Conservation (phyloP, 768 basidiomycete genomes). For the Lentinula sp. region DNA sequence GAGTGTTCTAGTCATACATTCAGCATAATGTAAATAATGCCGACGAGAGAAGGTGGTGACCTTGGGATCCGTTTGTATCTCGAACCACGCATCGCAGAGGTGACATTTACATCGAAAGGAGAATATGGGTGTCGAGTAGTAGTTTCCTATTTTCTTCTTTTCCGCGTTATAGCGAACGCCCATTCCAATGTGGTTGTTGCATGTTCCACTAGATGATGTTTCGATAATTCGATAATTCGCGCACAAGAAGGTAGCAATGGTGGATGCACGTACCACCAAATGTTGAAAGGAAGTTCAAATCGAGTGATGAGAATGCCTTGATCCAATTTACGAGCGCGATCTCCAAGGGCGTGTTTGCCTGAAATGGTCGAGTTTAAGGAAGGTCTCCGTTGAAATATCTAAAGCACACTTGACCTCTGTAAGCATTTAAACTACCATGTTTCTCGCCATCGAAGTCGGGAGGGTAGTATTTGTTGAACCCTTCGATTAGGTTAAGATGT, state of each 20-base stretch:
- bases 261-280: conserved; percentile 74
- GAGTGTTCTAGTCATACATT: conserved; percentile 64
- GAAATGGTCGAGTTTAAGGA: conserved; percentile 8
- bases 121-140: conserved; percentile 92
- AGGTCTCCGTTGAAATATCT: neutral
- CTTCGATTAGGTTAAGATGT: conserved; percentile 19
- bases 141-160: conserved; percentile 94
- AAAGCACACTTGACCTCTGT: conserved; percentile 35
- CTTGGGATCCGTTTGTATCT: conserved; percentile 96
- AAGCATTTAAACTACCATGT: conserved; percentile 51
- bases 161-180: conserved; percentile 99
- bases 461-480: conserved; percentile 78
- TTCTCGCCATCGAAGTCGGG: conserved; percentile 70
- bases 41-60: conserved; percentile 27
- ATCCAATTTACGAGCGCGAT: conserved; percentile 91
- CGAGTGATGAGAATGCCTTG: conserved; percentile 94
- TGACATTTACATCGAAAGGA: conserved; percentile 98
- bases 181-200: conserved; percentile 96
- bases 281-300: conserved; percentile 95
- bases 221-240: neutral
- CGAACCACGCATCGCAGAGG: conserved; percentile 94
- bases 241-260: neutral
- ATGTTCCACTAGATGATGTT: conserved; percentile 61
- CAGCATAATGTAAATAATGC: neutral
- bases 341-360: conserved; percentile 94